Percentiles rank a stretch among this genome's conserved stretches.
These are phyloP conservation scores for Aspergillus leporis DNA, from an alignment of 495 filamentous ascomycete species.

Conservation along the genomic window DNA sequence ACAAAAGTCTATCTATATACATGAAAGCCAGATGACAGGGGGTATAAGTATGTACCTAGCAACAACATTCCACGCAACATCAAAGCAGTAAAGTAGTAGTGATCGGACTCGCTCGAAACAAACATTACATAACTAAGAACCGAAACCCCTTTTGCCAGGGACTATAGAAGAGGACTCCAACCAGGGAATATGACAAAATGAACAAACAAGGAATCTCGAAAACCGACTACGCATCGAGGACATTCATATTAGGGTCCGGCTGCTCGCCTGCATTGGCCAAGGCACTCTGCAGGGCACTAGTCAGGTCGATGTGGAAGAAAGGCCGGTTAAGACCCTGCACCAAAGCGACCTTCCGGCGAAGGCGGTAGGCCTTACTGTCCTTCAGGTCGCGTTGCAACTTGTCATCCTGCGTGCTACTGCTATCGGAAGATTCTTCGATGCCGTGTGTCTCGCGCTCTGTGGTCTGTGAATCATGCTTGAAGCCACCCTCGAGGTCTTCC, in stretches of 20 bases:
- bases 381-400: constrained; percentile 49
- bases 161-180: neutral
- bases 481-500: constrained; percentile 43
- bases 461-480: constrained; percentile 27
- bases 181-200: constrained; percentile 6
- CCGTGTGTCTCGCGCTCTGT: constrained; percentile 34
- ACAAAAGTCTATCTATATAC: constrained; percentile 16
- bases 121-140: neutral
- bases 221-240: constrained; percentile 5
- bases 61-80: neutral
- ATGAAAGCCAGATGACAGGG: constrained; percentile 9
- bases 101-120: neutral
- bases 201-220: neutral
- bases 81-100: neutral
- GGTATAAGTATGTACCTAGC: constrained; percentile 6
- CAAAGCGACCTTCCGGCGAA: constrained; percentile 55
- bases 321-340: constrained; percentile 86
- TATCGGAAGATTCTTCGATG: constrained; percentile 33
- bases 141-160: neutral
- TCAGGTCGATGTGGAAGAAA: constrained; percentile 93
- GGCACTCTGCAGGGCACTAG: constrained; percentile 86
- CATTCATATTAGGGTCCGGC: constrained; percentile 4
- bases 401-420: constrained; percentile 34
- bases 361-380: constrained; percentile 45
- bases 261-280: constrained; percentile 58